These are phyloP conservation scores for Leishmania turanica DNA, from an alignment of 208 protist genomes.

Conservation along the genomic window DNA sequence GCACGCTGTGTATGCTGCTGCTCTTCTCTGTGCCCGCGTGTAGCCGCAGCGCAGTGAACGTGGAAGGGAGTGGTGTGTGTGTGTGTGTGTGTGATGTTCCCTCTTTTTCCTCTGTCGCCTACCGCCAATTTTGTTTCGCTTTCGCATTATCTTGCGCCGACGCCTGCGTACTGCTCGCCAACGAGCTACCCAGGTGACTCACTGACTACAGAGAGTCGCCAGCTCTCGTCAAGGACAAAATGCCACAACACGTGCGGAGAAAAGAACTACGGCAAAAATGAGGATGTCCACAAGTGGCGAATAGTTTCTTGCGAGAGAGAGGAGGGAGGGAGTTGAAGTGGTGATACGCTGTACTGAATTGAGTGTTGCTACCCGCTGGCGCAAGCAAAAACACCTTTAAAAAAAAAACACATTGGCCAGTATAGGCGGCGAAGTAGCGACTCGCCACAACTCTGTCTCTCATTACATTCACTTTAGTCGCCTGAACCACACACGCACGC, in stretches of 20 bases:
- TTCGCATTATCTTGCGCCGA: neutral
- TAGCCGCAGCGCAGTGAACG: neutral
- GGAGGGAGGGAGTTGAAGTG: neutral
- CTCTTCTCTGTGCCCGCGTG: neutral
- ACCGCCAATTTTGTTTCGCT: neutral
- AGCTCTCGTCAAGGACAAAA: neutral
- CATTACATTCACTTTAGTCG: neutral
- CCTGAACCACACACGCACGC: neutral
- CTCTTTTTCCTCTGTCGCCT: neutral
- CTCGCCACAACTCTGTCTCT: neutral
- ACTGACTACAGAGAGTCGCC: neutral
- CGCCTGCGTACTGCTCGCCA: slow-evolving; percentile 1
- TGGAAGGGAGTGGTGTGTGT: neutral
- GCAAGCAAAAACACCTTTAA: neutral
- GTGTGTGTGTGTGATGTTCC: neutral
- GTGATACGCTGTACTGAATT: neutral
- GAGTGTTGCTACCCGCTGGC: neutral
- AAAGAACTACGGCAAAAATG: neutral
- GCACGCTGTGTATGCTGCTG: neutral
- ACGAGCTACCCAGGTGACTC: neutral
- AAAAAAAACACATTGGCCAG: no score
- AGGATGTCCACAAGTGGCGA: neutral
- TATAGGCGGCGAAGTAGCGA: neutral
- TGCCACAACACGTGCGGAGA: neutral
- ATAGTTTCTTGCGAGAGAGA: neutral